Percentiles rank a stretch among this genome's conserved stretches.
Conservation (phyloP, 2,329 filamentous ascomycete species). For the Paraconiothyrium sp. region DNA sequence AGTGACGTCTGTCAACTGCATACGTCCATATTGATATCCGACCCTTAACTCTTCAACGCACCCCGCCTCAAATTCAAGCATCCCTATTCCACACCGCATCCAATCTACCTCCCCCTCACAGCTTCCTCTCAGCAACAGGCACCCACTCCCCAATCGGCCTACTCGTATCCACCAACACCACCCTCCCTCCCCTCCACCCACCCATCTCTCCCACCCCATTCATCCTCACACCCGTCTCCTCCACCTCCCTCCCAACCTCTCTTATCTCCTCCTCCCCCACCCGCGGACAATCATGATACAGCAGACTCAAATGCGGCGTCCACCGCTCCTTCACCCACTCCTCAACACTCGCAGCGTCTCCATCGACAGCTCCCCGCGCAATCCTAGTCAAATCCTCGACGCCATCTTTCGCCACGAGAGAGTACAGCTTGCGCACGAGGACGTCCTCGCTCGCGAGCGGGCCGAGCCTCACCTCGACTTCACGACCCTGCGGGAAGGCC, state of each 20-base stretch:
- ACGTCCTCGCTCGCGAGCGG: constrained; percentile 45
- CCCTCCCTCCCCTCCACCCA: constrained; percentile 47
- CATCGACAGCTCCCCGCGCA: constrained; percentile 36
- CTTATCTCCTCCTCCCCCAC: constrained; percentile 33
- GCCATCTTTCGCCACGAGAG: constrained; percentile 41
- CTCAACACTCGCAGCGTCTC: constrained; percentile 28
- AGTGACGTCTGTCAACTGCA: too few relatives aligned
- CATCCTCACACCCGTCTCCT: constrained; percentile 36
- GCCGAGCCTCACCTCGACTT: constrained; percentile 35
- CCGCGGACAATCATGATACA: constrained; percentile 47
- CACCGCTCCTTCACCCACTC: constrained; percentile 47
- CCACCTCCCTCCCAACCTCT: constrained; percentile 31
- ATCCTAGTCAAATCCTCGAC: constrained; percentile 34
- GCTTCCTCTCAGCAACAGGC: constrained; percentile 42
- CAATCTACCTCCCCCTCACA: constrained; percentile 24
- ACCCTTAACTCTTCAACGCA: too few relatives aligned
- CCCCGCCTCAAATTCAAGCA: too few relatives aligned
- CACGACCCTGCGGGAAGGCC: constrained; percentile 25
- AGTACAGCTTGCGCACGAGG: constrained; percentile 54
- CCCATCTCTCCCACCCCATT: constrained; percentile 32
- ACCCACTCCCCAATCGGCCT: constrained; percentile 49
- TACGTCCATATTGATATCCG: too few relatives aligned
- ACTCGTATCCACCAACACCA: constrained; percentile 54
- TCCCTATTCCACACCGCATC: background rate
- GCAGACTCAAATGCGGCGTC: constrained; percentile 52